These are phyloP conservation scores for Melampsora abietis-canadensis DNA, from an alignment of 1,284 basidiomycete genomes.

Conservation along the genomic window DNA sequence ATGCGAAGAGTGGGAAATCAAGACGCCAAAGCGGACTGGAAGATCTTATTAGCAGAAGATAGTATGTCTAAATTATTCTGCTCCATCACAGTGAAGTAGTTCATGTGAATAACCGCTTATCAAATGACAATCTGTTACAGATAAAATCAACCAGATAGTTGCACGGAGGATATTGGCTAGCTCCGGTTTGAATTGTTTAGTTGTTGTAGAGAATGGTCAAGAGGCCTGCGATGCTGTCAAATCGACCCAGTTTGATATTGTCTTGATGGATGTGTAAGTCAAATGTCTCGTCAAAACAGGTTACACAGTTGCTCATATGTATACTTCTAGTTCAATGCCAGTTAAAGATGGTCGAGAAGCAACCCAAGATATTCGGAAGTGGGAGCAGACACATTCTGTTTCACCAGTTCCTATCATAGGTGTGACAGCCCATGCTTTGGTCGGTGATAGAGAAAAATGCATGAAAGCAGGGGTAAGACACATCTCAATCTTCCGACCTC, in stretches of 20 bases:
- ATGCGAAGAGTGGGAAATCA: slow-evolving; percentile 38
- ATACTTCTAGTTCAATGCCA: slow-evolving; percentile 28
- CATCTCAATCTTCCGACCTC: background rate
- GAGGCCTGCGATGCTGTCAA: slow-evolving; percentile 40
- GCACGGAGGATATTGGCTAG: slow-evolving; percentile 31
- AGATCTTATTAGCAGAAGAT: slow-evolving; percentile 43
- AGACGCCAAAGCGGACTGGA: slow-evolving; percentile 40
- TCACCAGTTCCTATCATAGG: slow-evolving; percentile 38
- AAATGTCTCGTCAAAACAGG: background rate
- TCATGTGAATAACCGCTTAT: background rate
- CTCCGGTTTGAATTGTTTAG: slow-evolving; percentile 29
- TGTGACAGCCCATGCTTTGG: slow-evolving; percentile 40
- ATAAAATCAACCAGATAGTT: slow-evolving; percentile 43
- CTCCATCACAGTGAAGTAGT: too few relatives aligned
- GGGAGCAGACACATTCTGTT: slow-evolving; percentile 40
- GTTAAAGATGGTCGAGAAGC: slow-evolving; percentile 42
- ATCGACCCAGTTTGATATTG: slow-evolving; percentile 34
- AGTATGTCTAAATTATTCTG: slow-evolving; percentile 11
- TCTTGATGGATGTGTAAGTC: slow-evolving; percentile 43
- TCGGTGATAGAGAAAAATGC: slow-evolving; percentile 42
- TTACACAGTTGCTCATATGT: background rate
- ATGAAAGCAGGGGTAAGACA: slow-evolving; percentile 39
- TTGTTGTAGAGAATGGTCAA: slow-evolving; percentile 41
- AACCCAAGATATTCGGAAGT: slow-evolving; percentile 34
- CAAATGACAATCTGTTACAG: background rate